Conservation (phyloP, 805 yeast genomes). For the Yamadazyma laniorum region DNA sequence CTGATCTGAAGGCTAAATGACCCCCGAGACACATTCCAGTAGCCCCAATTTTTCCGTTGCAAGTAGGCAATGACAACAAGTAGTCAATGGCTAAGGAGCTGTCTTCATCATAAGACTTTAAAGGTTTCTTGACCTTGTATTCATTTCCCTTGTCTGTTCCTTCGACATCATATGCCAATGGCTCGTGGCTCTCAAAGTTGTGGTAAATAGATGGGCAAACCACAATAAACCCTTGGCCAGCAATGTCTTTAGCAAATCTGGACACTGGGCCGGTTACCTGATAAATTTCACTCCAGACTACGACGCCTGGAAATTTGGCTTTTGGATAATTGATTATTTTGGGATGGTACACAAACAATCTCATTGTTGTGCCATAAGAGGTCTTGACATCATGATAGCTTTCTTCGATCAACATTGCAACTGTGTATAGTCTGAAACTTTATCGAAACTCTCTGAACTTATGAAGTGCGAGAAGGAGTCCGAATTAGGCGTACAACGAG, state of each 20-base stretch:
- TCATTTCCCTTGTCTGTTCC: constrained; percentile 76
- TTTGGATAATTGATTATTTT: constrained; percentile 68
- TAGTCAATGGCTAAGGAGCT: constrained; percentile 62
- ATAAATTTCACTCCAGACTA: constrained; percentile 77
- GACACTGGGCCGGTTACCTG: constrained; percentile 82
- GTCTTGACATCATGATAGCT: constrained; percentile 62
- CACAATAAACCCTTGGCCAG: constrained; percentile 75
- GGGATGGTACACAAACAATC: constrained; percentile 67
- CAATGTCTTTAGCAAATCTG: constrained; percentile 73
- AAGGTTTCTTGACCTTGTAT: constrained; percentile 64
- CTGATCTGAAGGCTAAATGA: constrained; percentile 71
- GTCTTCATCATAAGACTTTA: constrained; percentile 76
- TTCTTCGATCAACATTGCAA: constrained; percentile 74
- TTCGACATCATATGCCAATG: constrained; percentile 65
- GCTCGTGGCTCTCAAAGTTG: constrained; percentile 61
- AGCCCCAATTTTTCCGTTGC: constrained; percentile 72
- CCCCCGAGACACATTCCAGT: constrained; percentile 91
- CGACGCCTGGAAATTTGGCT: constrained; percentile 78
- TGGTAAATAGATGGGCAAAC: constrained; percentile 82
- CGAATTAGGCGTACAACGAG: too few relatives aligned
- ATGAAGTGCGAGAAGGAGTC: too few relatives aligned
- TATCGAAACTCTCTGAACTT: too few relatives aligned
- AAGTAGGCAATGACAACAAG: constrained; percentile 54
- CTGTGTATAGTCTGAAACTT: too few relatives aligned
- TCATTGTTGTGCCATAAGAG: constrained; percentile 62